These are phyloP conservation scores for Penicillium canescens DNA, from an alignment of 495 filamentous ascomycete species.

Conservation along the genomic window DNA sequence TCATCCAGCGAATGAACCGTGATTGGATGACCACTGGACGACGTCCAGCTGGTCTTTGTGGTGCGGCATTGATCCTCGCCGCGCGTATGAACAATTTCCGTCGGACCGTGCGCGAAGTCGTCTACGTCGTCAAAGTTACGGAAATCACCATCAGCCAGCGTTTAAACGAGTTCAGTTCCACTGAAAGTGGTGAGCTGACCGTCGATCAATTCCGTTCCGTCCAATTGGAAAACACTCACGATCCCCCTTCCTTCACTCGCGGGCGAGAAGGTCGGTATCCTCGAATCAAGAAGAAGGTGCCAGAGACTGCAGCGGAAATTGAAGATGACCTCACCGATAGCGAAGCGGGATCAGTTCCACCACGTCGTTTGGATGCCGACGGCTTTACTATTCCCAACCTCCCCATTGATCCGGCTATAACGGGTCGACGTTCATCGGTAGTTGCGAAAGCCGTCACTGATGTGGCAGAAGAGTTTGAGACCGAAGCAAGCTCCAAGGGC, in stretches of 20 bases:
- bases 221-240: conserved; percentile 62
- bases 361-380: conserved; percentile 45
- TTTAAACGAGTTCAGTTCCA: conserved; percentile 83
- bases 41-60: conserved; percentile 90
- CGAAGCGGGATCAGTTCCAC: conserved; percentile 24
- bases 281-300: conserved; percentile 36
- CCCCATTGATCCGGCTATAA: conserved; percentile 47
- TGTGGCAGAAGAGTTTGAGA: conserved; percentile 21
- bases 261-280: conserved; percentile 50
- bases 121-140: conserved; percentile 93
- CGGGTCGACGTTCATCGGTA: conserved; percentile 21
- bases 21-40: conserved; percentile 97
- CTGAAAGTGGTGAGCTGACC: conserved; percentile 74
- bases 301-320: conserved; percentile 49
- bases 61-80: conserved; percentile 89
- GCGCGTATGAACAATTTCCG: conserved; percentile 97
- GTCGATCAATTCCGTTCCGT: conserved; percentile 83
- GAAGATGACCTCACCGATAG: conserved; percentile 34
- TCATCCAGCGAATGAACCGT: conserved; percentile 87
- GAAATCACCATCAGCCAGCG: conserved; percentile 87
- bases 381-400: conserved; percentile 49
- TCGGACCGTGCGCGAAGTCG: conserved; percentile 85
- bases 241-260: conserved; percentile 81
- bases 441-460: conserved; percentile 24
- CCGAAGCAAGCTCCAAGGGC: conserved; percentile 21